These are phyloP conservation scores for Geranium incanum DNA, from an alignment of 441 rosid species.

Conservation along the genomic window DNA sequence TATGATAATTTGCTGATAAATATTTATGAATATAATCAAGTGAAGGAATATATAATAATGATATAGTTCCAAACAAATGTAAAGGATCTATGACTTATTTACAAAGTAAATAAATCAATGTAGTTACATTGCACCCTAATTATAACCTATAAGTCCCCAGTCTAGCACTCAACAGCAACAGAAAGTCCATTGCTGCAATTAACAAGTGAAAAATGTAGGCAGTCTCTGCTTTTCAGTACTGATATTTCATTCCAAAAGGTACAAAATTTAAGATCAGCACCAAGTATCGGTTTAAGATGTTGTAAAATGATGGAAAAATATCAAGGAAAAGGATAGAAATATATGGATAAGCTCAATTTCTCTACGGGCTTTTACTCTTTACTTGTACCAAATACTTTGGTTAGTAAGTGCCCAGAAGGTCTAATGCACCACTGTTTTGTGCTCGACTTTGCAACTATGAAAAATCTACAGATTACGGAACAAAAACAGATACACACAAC, in stretches of 20 bases:
- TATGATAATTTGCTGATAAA: not conserved
- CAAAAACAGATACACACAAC: no score
- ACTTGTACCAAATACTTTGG: no score
- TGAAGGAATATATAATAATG: not conserved
- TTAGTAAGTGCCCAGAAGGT: no score
- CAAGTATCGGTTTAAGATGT: not conserved
- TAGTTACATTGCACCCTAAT: no score
- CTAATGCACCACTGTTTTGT: no score
- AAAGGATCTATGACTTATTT: not conserved
- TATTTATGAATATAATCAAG: constrained; percentile 5
- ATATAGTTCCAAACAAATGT: not conserved
- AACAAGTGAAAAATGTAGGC: not conserved
- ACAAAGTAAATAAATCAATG: not conserved
- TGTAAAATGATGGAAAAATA: not conserved
- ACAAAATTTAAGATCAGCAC: not conserved
- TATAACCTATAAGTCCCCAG: no score
- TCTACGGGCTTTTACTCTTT: no score
- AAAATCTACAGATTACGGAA: no score
- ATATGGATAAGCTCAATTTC: no score
- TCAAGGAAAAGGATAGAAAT: not conserved
- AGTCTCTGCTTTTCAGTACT: not conserved
- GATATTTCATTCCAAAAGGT: not conserved
- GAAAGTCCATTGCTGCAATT: not conserved
- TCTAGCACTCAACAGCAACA: not conserved
- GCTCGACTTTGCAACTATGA: no score